Base-by-base conservation (phyloP, 805 yeast species). In the Metschnikowia rubicola region DNA sequence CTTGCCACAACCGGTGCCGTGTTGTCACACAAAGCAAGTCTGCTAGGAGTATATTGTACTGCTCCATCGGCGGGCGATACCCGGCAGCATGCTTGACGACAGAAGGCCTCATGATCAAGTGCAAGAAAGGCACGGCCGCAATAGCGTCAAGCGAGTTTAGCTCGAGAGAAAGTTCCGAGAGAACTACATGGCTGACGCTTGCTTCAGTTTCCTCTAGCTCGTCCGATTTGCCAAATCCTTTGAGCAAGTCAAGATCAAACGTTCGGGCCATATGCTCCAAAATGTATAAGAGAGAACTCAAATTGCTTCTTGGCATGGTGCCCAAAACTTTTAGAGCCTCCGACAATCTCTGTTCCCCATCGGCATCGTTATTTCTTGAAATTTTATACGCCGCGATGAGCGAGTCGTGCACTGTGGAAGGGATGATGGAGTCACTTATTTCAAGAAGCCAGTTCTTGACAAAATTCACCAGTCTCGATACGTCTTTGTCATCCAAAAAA, bases 381-480 rank as follows among this genome's bases (percentile, higher is more conserved):
- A 41, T 37, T 35, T 47, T 44, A 47, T 62, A 66, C 19, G 47
- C 46, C 11, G 52, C 53, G 10, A 62, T 41, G 26, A 69, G 50
- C 12, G 68, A 51, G 35, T 72, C 77, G 51, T 60, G 69, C 6
- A 69, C 64, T 52, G 68, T 63, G 44, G 71, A 71, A 0, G 77
- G 77, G 11, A 73, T 70, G 21, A 71, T 50, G 0, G 76, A 67
- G 45, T 73, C 77, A 34, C 66, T 62, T 11, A 66, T 62, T 47
- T 73, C 76, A 8, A 73, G 55, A 21, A 72, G 56, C 77, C 77
- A 73, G 47, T 61, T 62, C 44, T 67, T 68, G 30, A 68, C 35
- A 44, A 70, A 71, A 44, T 66, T 69, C 5, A 70, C 52, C 30
- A 66, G 45, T 6, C 46, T 37, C 12, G 13, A 32, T 3, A 39